phyloP scores from a whole-genome alignment of 2,329 filamentous ascomycete genomes.

The Talaromyces pinophilus region DNA sequence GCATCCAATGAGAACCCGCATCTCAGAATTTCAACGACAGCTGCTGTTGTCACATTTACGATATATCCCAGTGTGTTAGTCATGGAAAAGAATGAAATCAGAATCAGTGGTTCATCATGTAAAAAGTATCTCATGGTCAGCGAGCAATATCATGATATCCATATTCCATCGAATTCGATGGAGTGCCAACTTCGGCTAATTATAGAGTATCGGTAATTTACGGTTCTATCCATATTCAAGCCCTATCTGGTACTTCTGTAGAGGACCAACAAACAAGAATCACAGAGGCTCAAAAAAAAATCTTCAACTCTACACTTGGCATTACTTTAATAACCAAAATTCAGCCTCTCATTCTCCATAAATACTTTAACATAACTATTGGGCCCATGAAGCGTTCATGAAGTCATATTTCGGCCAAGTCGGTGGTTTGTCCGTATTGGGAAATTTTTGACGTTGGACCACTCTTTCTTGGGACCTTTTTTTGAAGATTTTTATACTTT shows the following conservation, averaged over 20 bases:
- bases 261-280: neutral
- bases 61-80: neutral
- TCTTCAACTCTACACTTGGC: slow-evolving; percentile 1
- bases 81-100: neutral
- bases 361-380: neutral
- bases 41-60: neutral
- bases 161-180: neutral
- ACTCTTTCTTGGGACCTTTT: neutral
- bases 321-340: neutral
- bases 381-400: neutral
- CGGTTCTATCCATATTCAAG: neutral
- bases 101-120: neutral
- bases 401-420: neutral
- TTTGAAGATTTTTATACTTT: neutral
- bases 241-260: too few species aligned
- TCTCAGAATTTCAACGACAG: neutral
- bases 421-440: neutral
- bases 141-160: neutral
- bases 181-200: neutral
- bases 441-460: slow-evolving; percentile 2
- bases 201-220: neutral
- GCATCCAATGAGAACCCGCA: neutral
- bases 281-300: neutral
- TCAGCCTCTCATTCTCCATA: neutral
- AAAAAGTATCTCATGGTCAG: neutral